These are phyloP conservation scores for Manihot esculenta DNA, from an alignment of 441 rosid genomes.

Conservation along the genomic window DNA sequence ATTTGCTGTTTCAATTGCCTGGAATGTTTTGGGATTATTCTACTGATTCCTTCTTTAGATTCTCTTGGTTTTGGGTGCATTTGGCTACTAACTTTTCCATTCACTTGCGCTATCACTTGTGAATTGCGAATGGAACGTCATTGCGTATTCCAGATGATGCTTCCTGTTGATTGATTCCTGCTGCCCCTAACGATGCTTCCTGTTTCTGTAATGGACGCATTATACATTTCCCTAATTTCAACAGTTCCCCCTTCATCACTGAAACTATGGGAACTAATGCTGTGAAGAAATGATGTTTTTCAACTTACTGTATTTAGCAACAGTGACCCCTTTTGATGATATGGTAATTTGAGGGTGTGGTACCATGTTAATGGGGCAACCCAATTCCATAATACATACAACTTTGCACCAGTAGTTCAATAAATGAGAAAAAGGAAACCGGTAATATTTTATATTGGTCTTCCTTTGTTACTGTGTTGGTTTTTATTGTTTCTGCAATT, in stretches of 20 bases:
- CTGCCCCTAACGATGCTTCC: not conserved
- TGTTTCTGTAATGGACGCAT: not conserved
- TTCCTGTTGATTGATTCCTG: not conserved
- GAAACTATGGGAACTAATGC: not conserved
- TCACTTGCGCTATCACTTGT: not conserved
- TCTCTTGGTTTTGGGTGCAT: conserved; percentile 6
- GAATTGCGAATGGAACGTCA: not conserved
- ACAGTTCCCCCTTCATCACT: not conserved
- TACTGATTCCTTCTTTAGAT: not conserved
- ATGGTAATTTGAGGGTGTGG: not conserved
- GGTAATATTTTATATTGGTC: not conserved
- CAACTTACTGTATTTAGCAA: not conserved
- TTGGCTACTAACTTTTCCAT: not conserved
- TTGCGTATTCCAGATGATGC: not conserved
- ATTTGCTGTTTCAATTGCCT: not conserved
- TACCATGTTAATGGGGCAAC: too few relatives aligned
- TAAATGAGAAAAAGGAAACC: not conserved
- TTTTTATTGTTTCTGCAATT: conserved; percentile 9
- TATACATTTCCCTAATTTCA: not conserved
- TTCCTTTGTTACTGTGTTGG: conserved; percentile 7
- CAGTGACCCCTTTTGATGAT: not conserved
- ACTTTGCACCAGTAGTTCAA: not conserved
- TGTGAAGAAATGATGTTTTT: not conserved
- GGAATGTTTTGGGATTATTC: conserved; percentile 7
- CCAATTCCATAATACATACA: not conserved